Evolutionary conservation across 345 rosid genomes (phyloP).

Genomic region (Cardamine resedifolia): DNA sequence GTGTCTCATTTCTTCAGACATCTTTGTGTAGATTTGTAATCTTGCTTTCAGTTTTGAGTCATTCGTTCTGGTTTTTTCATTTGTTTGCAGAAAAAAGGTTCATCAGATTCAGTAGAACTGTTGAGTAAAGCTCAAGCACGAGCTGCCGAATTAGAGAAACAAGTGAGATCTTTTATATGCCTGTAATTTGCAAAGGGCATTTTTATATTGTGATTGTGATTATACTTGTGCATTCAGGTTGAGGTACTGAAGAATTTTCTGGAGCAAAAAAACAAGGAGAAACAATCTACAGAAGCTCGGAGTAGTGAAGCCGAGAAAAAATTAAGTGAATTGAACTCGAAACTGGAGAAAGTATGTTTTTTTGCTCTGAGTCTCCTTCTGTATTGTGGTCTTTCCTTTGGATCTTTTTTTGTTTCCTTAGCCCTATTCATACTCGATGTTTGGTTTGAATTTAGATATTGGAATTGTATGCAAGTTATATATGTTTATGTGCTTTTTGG

Average conservation of each 20-base stretch:
- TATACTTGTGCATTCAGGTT: conserved; percentile 47
- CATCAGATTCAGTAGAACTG: conserved; percentile 57
- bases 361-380: neutral
- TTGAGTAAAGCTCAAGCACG: conserved; percentile 67
- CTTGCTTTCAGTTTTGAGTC: conserved; percentile 12
- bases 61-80: neutral
- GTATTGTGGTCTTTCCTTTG: neutral
- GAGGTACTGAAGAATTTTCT: conserved; percentile 54
- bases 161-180: conserved; percentile 43
- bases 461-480: neutral
- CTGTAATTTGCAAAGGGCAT: neutral
- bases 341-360: conserved; percentile 60
- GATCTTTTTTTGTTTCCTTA: neutral
- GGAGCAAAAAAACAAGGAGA: conserved; percentile 53
- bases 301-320: conserved; percentile 61
- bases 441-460: neutral
- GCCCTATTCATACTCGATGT: neutral
- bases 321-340: conserved; percentile 49
- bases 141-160: conserved; percentile 71
- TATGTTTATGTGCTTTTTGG: neutral
- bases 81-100: conserved; percentile 53
- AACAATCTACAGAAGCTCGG: conserved; percentile 52
- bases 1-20: neutral
- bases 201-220: neutral
- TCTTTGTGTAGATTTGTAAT: neutral